Evolutionary conservation across 805 yeast species (phyloP).

Genomic region (Kazachstania taianensis): DNA sequence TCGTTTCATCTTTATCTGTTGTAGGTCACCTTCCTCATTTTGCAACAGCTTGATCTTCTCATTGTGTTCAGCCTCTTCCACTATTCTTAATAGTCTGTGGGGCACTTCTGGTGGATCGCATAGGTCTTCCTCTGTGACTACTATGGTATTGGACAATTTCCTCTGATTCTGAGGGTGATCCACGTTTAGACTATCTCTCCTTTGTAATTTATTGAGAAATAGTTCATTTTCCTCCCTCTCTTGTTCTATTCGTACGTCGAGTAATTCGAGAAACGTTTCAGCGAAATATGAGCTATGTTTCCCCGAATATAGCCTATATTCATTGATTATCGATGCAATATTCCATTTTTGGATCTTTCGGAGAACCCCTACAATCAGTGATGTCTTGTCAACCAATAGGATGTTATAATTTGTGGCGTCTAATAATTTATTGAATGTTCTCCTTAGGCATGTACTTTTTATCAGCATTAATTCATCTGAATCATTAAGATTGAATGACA

Average conservation of each 20-base stretch:
- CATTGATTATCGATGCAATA: slow-evolving; percentile 72
- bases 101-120: slow-evolving; percentile 23
- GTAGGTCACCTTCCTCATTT: slow-evolving; percentile 5
- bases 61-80: slow-evolving; percentile 17
- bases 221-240: slow-evolving; percentile 7
- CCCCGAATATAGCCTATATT: slow-evolving; percentile 69
- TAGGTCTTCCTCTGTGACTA: slow-evolving; percentile 23
- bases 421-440: slow-evolving; percentile 55
- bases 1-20: slow-evolving; percentile 4
- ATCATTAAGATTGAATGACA: slow-evolving; percentile 21
- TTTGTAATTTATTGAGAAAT: too few relatives aligned
- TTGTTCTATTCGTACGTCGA: slow-evolving; percentile 34
- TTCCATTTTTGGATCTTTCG: slow-evolving; percentile 85
- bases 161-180: slow-evolving; percentile 3
- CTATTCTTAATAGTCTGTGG: slow-evolving; percentile 15
- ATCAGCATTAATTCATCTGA: slow-evolving; percentile 69
- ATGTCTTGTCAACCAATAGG: slow-evolving; percentile 68
- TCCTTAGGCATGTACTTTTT: slow-evolving; percentile 51
- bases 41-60: slow-evolving; percentile 1
- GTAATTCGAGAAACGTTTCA: slow-evolving; percentile 71
- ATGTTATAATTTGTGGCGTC: slow-evolving; percentile 56
- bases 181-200: too few relatives aligned
- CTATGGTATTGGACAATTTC: slow-evolving; percentile 11
- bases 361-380: slow-evolving; percentile 69
- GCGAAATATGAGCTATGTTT: slow-evolving; percentile 66